Percentiles rank a stretch among this genome's conserved stretches.
Evolutionary conservation across 768 basidiomycete species (phyloP).

Genomic region (Trametes elegans): DNA sequence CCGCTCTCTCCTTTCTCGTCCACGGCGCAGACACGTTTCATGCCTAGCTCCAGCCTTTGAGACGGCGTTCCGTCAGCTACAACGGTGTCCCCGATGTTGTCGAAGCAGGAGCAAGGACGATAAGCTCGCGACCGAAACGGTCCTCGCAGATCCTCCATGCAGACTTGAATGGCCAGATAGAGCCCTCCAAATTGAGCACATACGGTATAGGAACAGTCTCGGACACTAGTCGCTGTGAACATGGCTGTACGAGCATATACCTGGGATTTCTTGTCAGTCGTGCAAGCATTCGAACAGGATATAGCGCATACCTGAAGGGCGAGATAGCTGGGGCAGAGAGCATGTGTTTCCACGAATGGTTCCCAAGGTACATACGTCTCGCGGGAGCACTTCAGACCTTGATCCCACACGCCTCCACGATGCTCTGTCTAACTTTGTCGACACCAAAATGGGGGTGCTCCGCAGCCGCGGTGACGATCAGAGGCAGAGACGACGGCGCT

Average conservation of each 20-base stretch:
- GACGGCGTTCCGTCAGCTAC: background rate
- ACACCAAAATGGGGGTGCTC: constrained; percentile 55
- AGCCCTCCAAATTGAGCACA: background rate
- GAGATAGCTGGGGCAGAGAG: no score
- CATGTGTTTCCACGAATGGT: no score
- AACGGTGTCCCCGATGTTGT: background rate
- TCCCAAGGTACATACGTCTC: no score
- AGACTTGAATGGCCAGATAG: background rate
- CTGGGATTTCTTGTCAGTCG: no score
- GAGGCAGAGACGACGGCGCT: constrained; percentile 61
- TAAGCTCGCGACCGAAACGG: background rate
- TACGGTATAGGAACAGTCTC: background rate
- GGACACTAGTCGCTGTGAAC: background rate
- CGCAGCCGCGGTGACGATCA: constrained; percentile 55
- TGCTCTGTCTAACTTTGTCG: constrained; percentile 53
- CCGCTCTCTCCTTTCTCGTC: constrained; percentile 1
- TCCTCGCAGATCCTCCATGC: constrained; percentile 7
- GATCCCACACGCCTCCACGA: constrained; percentile 54
- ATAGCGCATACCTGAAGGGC: no score
- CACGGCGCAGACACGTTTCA: constrained; percentile 1
- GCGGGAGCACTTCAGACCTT: no score
- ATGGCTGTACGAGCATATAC: background rate
- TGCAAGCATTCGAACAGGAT: no score
- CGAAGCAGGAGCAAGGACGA: no score
- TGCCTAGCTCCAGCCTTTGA: background rate